Evolutionary conservation across 768 basidiomycete genomes (phyloP).

Genomic region (Tylopilus vinaceipallidus): DNA sequence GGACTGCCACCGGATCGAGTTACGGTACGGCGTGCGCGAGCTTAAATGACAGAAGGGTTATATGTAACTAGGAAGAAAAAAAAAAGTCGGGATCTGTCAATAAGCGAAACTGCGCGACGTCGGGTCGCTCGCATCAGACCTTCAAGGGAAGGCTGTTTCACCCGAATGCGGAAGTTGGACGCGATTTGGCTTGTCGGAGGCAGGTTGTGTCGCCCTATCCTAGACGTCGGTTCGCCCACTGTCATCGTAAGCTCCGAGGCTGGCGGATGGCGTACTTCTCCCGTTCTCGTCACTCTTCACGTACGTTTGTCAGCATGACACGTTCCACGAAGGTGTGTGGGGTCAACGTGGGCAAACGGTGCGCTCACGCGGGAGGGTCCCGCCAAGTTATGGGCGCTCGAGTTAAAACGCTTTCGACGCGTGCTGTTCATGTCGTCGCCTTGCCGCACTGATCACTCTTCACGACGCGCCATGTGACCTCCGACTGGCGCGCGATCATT

Average conservation of each 20-base stretch:
- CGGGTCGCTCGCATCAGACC: too few relatives aligned
- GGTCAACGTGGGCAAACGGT: slow-evolving; percentile 1
- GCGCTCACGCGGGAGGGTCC: neutral
- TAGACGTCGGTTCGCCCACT: too few relatives aligned
- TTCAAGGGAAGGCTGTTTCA: too few relatives aligned
- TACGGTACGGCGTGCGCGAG: neutral
- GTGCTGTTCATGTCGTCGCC: neutral
- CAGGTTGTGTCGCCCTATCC: too few relatives aligned
- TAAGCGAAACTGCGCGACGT: too few relatives aligned
- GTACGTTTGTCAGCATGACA: too few relatives aligned
- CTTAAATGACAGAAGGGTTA: neutral
- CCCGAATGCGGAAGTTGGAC: too few relatives aligned
- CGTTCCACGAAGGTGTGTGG: neutral
- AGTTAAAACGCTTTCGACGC: neutral
- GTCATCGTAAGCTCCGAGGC: too few relatives aligned
- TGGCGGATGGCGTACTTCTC: too few relatives aligned
- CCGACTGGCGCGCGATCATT: neutral
- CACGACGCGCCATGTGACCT: too few relatives aligned
- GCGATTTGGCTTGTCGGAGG: too few relatives aligned
- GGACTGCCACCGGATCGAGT: neutral
- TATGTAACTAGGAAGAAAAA: neutral
- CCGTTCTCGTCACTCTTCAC: neutral
- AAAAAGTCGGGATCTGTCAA: neutral
- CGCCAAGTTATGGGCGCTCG: neutral
- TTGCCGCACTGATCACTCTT: too few relatives aligned